Base-by-base conservation (phyloP, 352 stramenopile species). In the Globisporangium orthogonon region DNA sequence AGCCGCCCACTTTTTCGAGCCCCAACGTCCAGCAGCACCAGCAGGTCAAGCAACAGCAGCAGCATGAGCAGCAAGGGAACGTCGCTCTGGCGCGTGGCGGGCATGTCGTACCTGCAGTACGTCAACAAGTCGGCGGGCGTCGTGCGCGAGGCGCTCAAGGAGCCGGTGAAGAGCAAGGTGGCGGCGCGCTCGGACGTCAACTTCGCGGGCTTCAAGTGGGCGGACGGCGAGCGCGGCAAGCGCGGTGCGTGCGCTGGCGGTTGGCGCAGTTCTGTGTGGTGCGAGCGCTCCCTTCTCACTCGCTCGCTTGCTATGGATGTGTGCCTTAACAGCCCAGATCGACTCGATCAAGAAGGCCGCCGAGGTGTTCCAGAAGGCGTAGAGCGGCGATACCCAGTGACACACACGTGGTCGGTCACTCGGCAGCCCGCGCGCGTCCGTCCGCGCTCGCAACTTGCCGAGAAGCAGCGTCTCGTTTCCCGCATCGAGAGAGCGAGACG, bases 61-160 rank as follows among this genome's bases (percentile, higher is more conserved):
- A 82, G 45, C 50, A 91, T 91, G 81, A 79, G 74, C 64, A 72
- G 49, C 66, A 89, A 86, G 70, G 84, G 84, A 73, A 91, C 84
- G 48, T 92, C 82, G 71, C 74, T 94, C 56, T 94, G 83, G 81
- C 84, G 84, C 80, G 83, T 87, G 65, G 82, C 82, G 43, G 84
- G 84, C 55, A 68, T 92, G 60, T 94, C 84, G 56, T 94, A 94
- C 76, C 74, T 94, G 62, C 82, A 92, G 76, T 94, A 94, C 74
- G 74, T 87, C 52, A 94, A 94, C 79, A 79, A 91, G 74, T 90
- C 78, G 63, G 84, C 84, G 37, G 57, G 52, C 58, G 73, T 91
- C 53, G 68, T 94, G 47, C 84, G 84, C 29, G 74, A 83, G 59
- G 65, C 78, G 50, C 69, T 91, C 48, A 94, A 94, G 79, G 84